Base-by-base conservation (phyloP, 1,139 yeast genomes). In the Scheffersomyces lignicola region DNA sequence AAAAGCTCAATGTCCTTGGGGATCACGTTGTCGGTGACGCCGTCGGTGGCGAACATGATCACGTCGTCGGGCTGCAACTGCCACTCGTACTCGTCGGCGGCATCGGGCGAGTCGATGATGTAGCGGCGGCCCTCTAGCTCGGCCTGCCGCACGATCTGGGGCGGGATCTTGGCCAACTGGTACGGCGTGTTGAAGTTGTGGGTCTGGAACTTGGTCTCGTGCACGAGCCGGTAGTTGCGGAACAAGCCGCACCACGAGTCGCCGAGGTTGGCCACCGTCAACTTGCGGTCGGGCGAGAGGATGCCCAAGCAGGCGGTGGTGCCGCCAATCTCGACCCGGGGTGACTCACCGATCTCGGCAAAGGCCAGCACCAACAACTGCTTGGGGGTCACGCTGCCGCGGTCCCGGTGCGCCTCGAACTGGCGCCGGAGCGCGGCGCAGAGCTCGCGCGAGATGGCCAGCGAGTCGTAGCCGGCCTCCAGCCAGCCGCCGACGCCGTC, bases 401-500 rank as follows among this genome's bases (percentile, higher is more conserved):
- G 32, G 1, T 38, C 37, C 1, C 34, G 25, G 1, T 34, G 25
- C 2, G 25, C 18, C 38, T 65, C 71, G 40, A 69, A 69, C 16
- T 41, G 46, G 5, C 41, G 28, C 34, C 58, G 54, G 35, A 66
- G 62, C 5, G 72, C 58, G 11, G 58, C 58, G 45, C 89, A 82
- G 32, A 83, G 59, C 49, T 83, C 90, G 48, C 90, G 65, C 10
- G 87, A 79, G 31, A 84, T 83, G 7, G 90, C 90, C 40, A 84
- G 77, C 2, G 96, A 86, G 56, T 90, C 97, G 48, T 81, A 85
- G 0, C 97, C 97, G 27, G 87, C 82, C 46, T 86, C 92, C 2
- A 88, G 77, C 97, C 97, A 92, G 1, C 97, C 97, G 12, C 97
- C 97, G 5, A 92, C 97, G 13, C 98, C 98, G 59, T 92, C 98